phyloP scores from a whole-genome alignment of 1,284 basidiomycete species.

The Neolentinus lepideus region DNA sequence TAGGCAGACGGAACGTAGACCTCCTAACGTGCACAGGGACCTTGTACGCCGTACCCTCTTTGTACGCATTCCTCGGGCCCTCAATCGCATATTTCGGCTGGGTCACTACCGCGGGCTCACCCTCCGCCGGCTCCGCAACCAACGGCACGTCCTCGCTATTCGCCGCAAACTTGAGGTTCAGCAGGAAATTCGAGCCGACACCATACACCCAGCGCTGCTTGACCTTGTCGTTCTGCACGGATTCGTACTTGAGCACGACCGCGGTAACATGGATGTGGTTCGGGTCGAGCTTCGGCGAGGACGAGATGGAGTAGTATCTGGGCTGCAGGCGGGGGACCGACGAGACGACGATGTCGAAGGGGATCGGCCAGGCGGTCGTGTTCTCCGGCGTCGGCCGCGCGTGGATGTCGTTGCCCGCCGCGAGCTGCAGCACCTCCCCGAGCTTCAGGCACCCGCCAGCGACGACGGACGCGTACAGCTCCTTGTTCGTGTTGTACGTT shows the following conservation, averaged over 20 bases:
- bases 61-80: constrained; percentile 86
- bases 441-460: constrained; percentile 82
- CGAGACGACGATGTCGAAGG: constrained; percentile 95
- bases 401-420: constrained; percentile 71
- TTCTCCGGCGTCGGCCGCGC: constrained; percentile 53
- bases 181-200: constrained; percentile 86
- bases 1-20: constrained; percentile 94
- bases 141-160: constrained; percentile 49
- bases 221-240: constrained; percentile 44
- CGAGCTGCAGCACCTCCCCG: constrained; percentile 86
- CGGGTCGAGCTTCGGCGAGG: constrained; percentile 88
- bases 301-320: constrained; percentile 98
- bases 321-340: constrained; percentile 91
- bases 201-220: constrained; percentile 71
- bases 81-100: constrained; percentile 80
- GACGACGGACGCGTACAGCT: constrained; percentile 74
- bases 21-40: constrained; percentile 92
- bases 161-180: constrained; percentile 81
- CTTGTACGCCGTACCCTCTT: constrained; percentile 64
- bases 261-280: constrained; percentile 90
- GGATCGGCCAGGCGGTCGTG: constrained; percentile 86
- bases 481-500: constrained; percentile 82
- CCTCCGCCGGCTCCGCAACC: constrained; percentile 26
- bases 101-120: constrained; percentile 29
- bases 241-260: constrained; percentile 90